Conservation (phyloP, 1,284 basidiomycete genomes). For the Vanrija sp. region DNA sequence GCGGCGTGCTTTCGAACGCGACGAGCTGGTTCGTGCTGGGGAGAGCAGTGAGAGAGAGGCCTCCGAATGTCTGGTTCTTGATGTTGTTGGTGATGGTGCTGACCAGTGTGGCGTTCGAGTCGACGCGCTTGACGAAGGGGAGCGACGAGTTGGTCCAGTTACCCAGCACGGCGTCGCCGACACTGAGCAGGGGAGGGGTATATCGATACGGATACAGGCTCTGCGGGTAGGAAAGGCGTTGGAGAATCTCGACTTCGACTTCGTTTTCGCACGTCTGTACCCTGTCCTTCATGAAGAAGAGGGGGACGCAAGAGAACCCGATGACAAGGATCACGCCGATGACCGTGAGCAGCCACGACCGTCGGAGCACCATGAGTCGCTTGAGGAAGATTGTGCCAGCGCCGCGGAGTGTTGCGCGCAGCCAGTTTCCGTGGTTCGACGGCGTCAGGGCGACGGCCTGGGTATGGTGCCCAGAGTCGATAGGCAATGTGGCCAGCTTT, state of each 20-base stretch:
- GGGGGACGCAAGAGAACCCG: constrained; percentile 61
- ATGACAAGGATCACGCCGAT: constrained; percentile 62
- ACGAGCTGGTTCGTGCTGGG: constrained; percentile 22
- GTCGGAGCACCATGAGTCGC: constrained; percentile 60
- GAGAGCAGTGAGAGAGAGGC: constrained; percentile 57
- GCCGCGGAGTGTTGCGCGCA: constrained; percentile 53
- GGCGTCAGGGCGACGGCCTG: constrained; percentile 48
- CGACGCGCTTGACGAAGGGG: constrained; percentile 40
- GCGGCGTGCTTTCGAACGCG: constrained; percentile 2
- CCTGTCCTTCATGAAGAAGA: constrained; percentile 59
- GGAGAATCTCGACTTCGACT: constrained; percentile 6
- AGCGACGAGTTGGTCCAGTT: constrained; percentile 7
- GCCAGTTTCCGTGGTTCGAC: constrained; percentile 12
- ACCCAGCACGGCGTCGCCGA: not conserved
- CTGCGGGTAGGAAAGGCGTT: constrained; percentile 20
- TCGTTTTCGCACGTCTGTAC: constrained; percentile 53
- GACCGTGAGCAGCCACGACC: constrained; percentile 64
- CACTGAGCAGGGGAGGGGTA: constrained; percentile 55
- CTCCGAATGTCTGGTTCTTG: constrained; percentile 57
- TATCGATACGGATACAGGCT: constrained; percentile 54
- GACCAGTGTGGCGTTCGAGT: constrained; percentile 58
- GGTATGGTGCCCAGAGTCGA: no score
- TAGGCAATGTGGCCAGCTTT: no score
- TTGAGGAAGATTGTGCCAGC: constrained; percentile 65
- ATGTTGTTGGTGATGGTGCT: constrained; percentile 54